Conservation (phyloP, 2,329 filamentous ascomycete genomes). For the Verticillium nonalfalfae region DNA sequence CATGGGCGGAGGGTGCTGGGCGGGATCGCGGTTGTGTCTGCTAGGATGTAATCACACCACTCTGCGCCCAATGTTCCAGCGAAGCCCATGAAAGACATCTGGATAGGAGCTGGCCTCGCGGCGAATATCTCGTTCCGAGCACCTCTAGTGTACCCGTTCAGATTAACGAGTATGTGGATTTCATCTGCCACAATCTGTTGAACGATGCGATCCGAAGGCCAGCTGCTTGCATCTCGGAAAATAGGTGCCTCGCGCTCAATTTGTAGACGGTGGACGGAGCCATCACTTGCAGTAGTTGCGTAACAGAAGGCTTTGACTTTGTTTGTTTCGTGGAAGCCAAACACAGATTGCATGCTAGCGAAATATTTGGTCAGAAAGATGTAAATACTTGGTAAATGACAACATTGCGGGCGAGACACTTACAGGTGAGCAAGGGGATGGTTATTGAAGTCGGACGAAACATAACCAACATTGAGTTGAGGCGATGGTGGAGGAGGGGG, state of each 20-base stretch:
- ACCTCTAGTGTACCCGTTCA: conserved; percentile 96
- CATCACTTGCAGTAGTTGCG: conserved; percentile 87
- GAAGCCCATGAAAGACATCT: conserved; percentile 99
- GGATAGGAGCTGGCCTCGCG: conserved; percentile 85
- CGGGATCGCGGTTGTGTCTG: conserved; percentile 83
- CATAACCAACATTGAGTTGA: conserved; percentile 85
- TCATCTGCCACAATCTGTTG: conserved; percentile 80
- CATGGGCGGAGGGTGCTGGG: conserved; percentile 73
- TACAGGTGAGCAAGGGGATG: conserved; percentile 88
- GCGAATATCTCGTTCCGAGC: conserved; percentile 98
- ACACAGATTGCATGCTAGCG: conserved; percentile 87
- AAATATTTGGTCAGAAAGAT: background rate
- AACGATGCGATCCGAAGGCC: conserved; percentile 79
- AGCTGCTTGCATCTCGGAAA: conserved; percentile 81
- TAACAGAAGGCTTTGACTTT: conserved; percentile 88
- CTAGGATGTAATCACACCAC: conserved; percentile 97
- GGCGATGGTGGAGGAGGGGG: conserved; percentile 79
- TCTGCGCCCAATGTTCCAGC: conserved; percentile 92
- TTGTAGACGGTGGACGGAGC: conserved; percentile 80
- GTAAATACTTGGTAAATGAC: background rate
- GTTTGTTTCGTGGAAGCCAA: conserved; percentile 73
- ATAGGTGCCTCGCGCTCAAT: conserved; percentile 90
- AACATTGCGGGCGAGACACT: conserved; percentile 15
- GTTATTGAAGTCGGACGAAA: conserved; percentile 98
- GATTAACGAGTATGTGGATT: conserved; percentile 91